Evolutionary conservation across 2,329 filamentous ascomycete species (phyloP).

Genomic region (Cladobotryum protrusum): DNA sequence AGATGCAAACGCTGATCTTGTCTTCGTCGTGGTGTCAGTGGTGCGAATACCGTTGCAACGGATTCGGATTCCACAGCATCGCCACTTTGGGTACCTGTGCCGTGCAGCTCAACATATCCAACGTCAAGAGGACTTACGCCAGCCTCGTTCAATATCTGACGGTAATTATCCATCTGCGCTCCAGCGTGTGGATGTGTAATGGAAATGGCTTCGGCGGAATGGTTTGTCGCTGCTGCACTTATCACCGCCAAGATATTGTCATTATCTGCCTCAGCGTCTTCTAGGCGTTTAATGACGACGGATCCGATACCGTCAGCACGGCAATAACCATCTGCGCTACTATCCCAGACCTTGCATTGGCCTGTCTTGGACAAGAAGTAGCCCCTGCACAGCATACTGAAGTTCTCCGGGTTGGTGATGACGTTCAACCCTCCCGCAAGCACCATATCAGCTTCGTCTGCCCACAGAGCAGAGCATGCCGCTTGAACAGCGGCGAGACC

Average conservation of each 20-base stretch:
- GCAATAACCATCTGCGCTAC: conserved; percentile 55
- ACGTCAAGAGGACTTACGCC: conserved; percentile 73
- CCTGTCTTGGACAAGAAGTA: conserved; percentile 52
- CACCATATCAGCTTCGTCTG: conserved; percentile 57
- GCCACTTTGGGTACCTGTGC: conserved; percentile 82
- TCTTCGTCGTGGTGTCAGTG: conserved; percentile 35
- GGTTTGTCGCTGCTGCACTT: conserved; percentile 59
- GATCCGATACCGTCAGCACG: conserved; percentile 43
- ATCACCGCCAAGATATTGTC: conserved; percentile 62
- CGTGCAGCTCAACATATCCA: conserved; percentile 86
- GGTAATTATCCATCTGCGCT: conserved; percentile 56
- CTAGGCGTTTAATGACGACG: conserved; percentile 44
- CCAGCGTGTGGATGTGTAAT: conserved; percentile 65
- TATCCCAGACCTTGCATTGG: conserved; percentile 50
- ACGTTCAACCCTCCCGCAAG: conserved; percentile 60
- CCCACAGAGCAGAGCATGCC: conserved; percentile 54
- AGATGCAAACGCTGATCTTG: conserved; percentile 49
- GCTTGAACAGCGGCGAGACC: conserved; percentile 61
- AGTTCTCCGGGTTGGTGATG: conserved; percentile 60
- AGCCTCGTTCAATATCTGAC: conserved; percentile 61
- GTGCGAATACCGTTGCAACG: conserved; percentile 55
- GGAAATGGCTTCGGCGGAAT: conserved; percentile 62
- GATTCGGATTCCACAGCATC: conserved; percentile 79
- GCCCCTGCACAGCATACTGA: conserved; percentile 56
- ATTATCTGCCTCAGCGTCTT: conserved; percentile 46